These are phyloP conservation scores for Vitis amurensis DNA, from an alignment of 164 flowering plant genomes.

Conservation along the genomic window DNA sequence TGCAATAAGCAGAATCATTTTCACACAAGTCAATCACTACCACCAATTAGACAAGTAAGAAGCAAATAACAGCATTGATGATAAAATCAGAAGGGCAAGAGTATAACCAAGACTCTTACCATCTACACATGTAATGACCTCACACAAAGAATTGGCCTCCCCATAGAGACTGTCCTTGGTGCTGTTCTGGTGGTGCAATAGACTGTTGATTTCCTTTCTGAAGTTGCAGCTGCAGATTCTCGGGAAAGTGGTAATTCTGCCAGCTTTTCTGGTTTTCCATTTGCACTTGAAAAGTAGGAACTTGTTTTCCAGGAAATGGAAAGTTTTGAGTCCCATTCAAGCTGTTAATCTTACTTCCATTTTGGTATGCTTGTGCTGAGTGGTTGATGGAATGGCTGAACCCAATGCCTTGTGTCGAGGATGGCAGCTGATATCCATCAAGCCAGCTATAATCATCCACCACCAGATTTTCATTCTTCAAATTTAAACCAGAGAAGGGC, in stretches of 20 bases:
- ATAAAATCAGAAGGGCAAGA: no score
- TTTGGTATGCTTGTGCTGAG: slow-evolving; percentile 20
- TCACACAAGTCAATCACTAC: no score
- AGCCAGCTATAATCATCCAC: slow-evolving; percentile 90
- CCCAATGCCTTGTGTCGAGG: slow-evolving; percentile 32
- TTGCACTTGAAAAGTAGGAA: slow-evolving; percentile 42
- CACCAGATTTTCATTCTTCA: slow-evolving; percentile 37
- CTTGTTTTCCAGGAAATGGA: slow-evolving; percentile 92
- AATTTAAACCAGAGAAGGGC: slow-evolving; percentile 23
- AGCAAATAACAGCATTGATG: no score
- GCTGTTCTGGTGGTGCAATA: slow-evolving; percentile 53
- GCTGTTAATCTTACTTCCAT: slow-evolving; percentile 32
- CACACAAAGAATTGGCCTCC: slow-evolving; percentile 80
- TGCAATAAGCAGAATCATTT: no score
- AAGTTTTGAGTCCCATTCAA: slow-evolving; percentile 46
- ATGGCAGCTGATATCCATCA: slow-evolving; percentile 74
- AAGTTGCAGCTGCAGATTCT: slow-evolving; percentile 31
- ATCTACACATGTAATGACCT: slow-evolving; percentile 35
- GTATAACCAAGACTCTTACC: slow-evolving; percentile 27
- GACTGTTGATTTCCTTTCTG: slow-evolving; percentile 48
- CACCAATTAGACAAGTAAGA: no score
- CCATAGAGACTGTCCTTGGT: slow-evolving; percentile 79
- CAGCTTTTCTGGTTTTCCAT: slow-evolving; percentile 45
- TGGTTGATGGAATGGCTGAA: slow-evolving; percentile 28
- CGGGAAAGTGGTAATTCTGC: slow-evolving; percentile 49